These are phyloP conservation scores for Marchantia polymorpha DNA, from an alignment of 225 moss, liverwort and hornwort species.

Conservation along the genomic window DNA sequence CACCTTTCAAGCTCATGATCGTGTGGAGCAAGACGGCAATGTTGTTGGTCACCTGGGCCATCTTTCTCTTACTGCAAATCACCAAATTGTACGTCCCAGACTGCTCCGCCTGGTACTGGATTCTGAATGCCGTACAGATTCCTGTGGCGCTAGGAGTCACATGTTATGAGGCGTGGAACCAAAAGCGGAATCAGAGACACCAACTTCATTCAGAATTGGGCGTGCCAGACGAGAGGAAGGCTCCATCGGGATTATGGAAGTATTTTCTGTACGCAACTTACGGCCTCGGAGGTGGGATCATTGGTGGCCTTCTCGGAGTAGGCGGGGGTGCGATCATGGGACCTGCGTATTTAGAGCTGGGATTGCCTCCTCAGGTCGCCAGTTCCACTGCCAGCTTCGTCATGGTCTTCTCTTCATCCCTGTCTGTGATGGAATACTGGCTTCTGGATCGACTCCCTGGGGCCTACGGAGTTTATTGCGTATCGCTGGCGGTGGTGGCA, in stretches of 20 bases:
- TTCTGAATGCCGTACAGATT: conserved; percentile 21
- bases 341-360: conserved; percentile 30
- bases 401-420: conserved; percentile 38
- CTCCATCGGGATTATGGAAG: background rate
- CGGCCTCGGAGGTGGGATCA: conserved; percentile 23
- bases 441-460: conserved; percentile 26
- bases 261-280: conserved; percentile 1
- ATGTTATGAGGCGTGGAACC: conserved; percentile 5
- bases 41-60: conserved; percentile 16
- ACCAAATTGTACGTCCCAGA: conserved; percentile 10
- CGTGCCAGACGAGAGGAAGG: background rate
- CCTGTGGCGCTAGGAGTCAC: conserved; percentile 32
- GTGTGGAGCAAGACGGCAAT: conserved; percentile 8
- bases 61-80: conserved; percentile 27
- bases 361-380: conserved; percentile 31
- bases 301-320: conserved; percentile 34
- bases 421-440: conserved; percentile 33
- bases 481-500: conserved; percentile 10
- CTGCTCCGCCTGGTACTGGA: conserved; percentile 30
- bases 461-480: conserved; percentile 24
- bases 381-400: conserved; percentile 31
- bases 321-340: conserved; percentile 35
- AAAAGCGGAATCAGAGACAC: background rate
- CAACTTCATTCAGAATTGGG: background rate
- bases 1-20: background rate